A percentile compares a stretch with the other conserved stretches of the same genome.
These are phyloP conservation scores for Diplosphaera chodatii DNA, from an alignment of 139 green algal species.

Conservation along the genomic window DNA sequence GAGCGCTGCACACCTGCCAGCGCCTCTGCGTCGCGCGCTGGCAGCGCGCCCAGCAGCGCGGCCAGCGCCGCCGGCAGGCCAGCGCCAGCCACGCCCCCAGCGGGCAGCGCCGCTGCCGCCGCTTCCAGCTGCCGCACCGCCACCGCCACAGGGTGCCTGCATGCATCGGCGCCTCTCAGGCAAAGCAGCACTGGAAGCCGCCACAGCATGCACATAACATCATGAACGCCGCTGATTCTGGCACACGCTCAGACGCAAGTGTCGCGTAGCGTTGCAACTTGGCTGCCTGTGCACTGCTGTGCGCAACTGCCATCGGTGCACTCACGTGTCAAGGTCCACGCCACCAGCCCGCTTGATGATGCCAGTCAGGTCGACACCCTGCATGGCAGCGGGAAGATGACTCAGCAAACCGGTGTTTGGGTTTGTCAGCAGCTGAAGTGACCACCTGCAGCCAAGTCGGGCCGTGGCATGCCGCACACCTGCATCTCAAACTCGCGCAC, in stretches of 20 bases:
- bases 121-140: constrained; percentile 21
- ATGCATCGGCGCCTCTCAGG: too few species aligned
- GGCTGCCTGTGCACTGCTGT: not conserved
- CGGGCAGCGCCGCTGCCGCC: not conserved
- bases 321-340: constrained; percentile 31
- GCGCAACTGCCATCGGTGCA: not conserved
- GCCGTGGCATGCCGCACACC: too few species aligned
- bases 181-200: too few species aligned
- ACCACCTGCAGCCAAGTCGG: too few species aligned
- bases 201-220: too few species aligned
- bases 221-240: too few species aligned
- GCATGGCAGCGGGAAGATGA: not conserved
- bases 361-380: constrained; percentile 59
- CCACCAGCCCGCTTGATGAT: constrained; percentile 48
- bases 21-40: not conserved
- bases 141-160: constrained; percentile 34
- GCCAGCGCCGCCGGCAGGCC: not conserved
- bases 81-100: not conserved
- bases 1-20: constrained; percentile 10
- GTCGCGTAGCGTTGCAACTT: too few species aligned
- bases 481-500: constrained; percentile 72
- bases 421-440: too few species aligned
- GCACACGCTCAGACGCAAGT: too few species aligned
- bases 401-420: not conserved
- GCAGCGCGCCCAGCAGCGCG: not conserved